Conservation (phyloP, 140 eudicot genomes). For the Senecio squalidus region DNA sequence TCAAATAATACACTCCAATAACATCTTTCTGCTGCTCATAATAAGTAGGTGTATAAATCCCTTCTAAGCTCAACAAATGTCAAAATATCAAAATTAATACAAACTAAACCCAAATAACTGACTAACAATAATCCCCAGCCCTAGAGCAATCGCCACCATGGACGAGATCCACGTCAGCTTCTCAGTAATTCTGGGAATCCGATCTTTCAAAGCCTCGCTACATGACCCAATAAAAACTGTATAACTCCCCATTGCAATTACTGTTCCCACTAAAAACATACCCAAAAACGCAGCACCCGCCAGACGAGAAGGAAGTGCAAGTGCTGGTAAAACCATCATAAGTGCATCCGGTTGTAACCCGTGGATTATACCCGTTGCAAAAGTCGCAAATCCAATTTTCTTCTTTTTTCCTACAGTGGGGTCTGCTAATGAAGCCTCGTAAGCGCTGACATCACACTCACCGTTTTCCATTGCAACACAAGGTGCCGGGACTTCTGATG, state of each 20-base stretch:
- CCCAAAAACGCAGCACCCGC: constrained; percentile 92
- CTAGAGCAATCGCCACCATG: constrained; percentile 78
- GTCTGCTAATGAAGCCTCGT: constrained; percentile 41
- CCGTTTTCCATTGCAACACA: constrained; percentile 83
- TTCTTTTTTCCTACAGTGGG: constrained; percentile 54
- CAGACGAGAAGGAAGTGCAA: constrained; percentile 84
- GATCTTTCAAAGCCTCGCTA: constrained; percentile 79
- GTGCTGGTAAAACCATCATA: constrained; percentile 97
- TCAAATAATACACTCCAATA: constrained; percentile 25
- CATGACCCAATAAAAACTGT: constrained; percentile 93
- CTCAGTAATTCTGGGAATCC: constrained; percentile 88
- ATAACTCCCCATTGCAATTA: constrained; percentile 84
- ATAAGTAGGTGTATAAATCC: constrained; percentile 14
- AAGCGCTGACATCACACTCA: constrained; percentile 62
- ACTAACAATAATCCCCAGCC: constrained; percentile 75
- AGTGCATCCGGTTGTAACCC: constrained; percentile 98
- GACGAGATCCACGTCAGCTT: constrained; percentile 98
- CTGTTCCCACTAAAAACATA: constrained; percentile 89
- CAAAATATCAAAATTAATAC: constrained; percentile 40
- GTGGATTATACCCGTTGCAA: constrained; percentile 90
- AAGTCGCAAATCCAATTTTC: constrained; percentile 90
- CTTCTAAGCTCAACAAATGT: constrained; percentile 18
- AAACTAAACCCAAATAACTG: constrained; percentile 89
- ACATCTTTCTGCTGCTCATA: constrained; percentile 17
- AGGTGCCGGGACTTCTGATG: constrained; percentile 73